A percentile compares a stretch with the other conserved stretches of the same genome.
Evolutionary conservation across 73 alveolate species (phyloP).

Genomic region (Tetrahymena borealis): DNA sequence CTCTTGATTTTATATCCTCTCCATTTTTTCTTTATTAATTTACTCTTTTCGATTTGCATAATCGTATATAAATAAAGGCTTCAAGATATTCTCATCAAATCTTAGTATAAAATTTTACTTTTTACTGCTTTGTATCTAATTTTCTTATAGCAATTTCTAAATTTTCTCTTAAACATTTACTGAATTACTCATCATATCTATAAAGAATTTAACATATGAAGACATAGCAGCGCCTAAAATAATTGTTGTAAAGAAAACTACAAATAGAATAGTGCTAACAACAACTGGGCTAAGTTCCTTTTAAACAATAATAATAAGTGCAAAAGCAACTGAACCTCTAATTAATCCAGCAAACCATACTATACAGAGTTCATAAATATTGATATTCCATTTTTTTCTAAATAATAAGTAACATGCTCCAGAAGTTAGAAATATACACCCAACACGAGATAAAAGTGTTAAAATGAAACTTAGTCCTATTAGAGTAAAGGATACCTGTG

Average conservation of each 20-base stretch:
- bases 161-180: background rate
- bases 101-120: background rate
- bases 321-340: conserved; percentile 94
- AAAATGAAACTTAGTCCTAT: conserved; percentile 53
- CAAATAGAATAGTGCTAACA: background rate
- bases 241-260: background rate
- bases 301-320: conserved; percentile 60
- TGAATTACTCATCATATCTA: background rate
- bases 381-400: conserved; percentile 45
- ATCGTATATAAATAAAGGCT: background rate
- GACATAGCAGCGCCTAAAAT: background rate
- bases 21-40: background rate
- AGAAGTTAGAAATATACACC: conserved; percentile 61
- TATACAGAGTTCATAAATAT: conserved; percentile 65
- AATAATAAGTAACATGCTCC: conserved; percentile 38
- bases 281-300: conserved; percentile 2
- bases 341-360: conserved; percentile 82
- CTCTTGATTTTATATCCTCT: too few species aligned
- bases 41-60: background rate
- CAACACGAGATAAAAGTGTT: conserved; percentile 65
- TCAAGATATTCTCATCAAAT: background rate
- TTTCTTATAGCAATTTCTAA: background rate
- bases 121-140: background rate
- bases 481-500: conserved; percentile 52
- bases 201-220: background rate